A percentile compares a stretch with the other conserved stretches of the same genome.
phyloP scores from a whole-genome alignment of 345 rosid species.

The Lepidium sativum region DNA sequence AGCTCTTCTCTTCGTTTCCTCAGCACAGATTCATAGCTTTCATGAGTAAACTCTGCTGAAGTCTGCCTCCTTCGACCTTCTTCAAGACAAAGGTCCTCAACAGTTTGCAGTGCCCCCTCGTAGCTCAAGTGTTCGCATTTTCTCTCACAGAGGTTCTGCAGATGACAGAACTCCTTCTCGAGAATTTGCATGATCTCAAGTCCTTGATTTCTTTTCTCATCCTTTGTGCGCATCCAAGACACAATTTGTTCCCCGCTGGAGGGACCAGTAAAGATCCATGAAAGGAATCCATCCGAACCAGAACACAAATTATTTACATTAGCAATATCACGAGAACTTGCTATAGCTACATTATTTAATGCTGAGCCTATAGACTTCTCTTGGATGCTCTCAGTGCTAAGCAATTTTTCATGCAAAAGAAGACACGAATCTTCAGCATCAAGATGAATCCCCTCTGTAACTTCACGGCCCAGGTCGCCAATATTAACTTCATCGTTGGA shows the following conservation, averaged over 20 bases:
- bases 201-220: conserved; percentile 70
- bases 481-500: conserved; percentile 36
- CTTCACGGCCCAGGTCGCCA: conserved; percentile 28
- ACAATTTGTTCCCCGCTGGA: conserved; percentile 57
- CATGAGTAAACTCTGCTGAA: conserved; percentile 39
- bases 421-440: conserved; percentile 52
- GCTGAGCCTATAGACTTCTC: conserved; percentile 21
- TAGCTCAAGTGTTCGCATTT: conserved; percentile 71
- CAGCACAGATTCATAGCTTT: conserved; percentile 57
- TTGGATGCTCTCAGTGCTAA: conserved; percentile 31
- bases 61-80: conserved; percentile 76
- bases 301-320: conserved; percentile 28
- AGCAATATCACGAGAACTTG: conserved; percentile 26
- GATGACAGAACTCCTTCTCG: conserved; percentile 68
- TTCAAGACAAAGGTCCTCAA: conserved; percentile 77
- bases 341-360: conserved; percentile 20
- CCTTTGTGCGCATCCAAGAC: conserved; percentile 58
- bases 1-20: conserved; percentile 67
- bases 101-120: conserved; percentile 74
- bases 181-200: conserved; percentile 63
- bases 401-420: conserved; percentile 47
- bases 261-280: conserved; percentile 84
- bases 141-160: conserved; percentile 76
- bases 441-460: conserved; percentile 61
- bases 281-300: conserved; percentile 47